Conservation (phyloP, 306 rosid species). For the Begonia masoniana region DNA sequence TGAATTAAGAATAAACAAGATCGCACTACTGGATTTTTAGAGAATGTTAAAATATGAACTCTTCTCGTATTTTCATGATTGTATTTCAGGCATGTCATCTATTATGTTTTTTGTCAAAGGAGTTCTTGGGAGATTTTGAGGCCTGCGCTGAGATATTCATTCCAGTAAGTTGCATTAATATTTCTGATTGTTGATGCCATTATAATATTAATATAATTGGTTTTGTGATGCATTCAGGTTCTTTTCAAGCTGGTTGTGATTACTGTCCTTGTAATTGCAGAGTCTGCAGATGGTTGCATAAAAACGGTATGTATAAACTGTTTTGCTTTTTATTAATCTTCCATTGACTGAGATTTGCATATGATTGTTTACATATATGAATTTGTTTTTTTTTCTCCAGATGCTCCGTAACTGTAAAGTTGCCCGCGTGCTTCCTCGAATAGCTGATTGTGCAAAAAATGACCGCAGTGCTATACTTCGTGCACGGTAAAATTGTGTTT, state of each 20-base stretch:
- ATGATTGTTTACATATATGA: constrained; percentile 11
- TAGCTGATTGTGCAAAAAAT: constrained; percentile 84
- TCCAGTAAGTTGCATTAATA: constrained; percentile 60
- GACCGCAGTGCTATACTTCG: constrained; percentile 90
- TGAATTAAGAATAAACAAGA: too few relatives aligned
- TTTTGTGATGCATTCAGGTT: constrained; percentile 49
- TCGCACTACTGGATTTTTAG: too few relatives aligned
- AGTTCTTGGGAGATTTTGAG: constrained; percentile 92
- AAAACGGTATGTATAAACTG: constrained; percentile 57
- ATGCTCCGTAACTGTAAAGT: constrained; percentile 94
- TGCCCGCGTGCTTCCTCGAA: constrained; percentile 79
- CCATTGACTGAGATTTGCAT: constrained; percentile 1
- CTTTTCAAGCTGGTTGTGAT: constrained; percentile 99
- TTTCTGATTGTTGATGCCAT: neutral
- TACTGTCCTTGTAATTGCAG: constrained; percentile 98
- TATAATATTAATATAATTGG: neutral
- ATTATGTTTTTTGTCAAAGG: constrained; percentile 83
- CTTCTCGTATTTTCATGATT: constrained; percentile 8
- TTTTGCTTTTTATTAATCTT: constrained; percentile 4
- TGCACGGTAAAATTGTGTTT: constrained; percentile 54
- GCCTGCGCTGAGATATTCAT: constrained; percentile 79
- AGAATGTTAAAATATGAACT: too few relatives aligned
- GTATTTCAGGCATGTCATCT: constrained; percentile 81
- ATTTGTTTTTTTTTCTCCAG: constrained; percentile 23
- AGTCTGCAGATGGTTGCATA: constrained; percentile 95